These are phyloP conservation scores for Xylariaceae sp. DNA, from an alignment of 2,329 filamentous ascomycete species.

Conservation along the genomic window DNA sequence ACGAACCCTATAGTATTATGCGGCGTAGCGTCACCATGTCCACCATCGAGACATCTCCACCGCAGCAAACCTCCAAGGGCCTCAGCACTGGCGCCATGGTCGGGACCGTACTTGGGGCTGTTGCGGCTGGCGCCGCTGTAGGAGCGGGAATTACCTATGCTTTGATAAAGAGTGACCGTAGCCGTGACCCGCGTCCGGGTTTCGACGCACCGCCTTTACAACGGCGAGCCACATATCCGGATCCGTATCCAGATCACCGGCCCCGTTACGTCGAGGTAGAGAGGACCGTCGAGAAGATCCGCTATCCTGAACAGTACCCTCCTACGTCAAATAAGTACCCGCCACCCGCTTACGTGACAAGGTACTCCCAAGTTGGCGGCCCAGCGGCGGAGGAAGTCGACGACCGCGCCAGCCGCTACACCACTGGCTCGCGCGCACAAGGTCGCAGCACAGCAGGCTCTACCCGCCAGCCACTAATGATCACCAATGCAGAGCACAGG, in stretches of 20 bases:
- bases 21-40: conserved; percentile 47
- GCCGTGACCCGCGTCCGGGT: conserved; percentile 49
- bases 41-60: conserved; percentile 36
- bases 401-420: conserved; percentile 49
- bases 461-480: conserved; percentile 47
- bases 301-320: conserved; percentile 46
- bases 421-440: conserved; percentile 43
- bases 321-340: conserved; percentile 43
- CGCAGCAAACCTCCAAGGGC: conserved; percentile 34
- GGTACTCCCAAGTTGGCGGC: conserved; percentile 44
- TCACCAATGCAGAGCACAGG: conserved; percentile 50
- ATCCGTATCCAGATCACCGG: conserved; percentile 43
- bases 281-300: conserved; percentile 47
- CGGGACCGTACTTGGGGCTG: conserved; percentile 76
- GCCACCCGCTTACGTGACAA: conserved; percentile 46
- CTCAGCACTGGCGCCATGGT: conserved; percentile 65
- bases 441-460: conserved; percentile 51
- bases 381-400: conserved; percentile 47
- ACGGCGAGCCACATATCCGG: conserved; percentile 56
- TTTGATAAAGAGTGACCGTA: conserved; percentile 66
- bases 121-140: conserved; percentile 75
- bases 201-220: conserved; percentile 50
- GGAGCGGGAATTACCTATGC: conserved; percentile 71
- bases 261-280: conserved; percentile 48
- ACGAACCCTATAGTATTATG: conserved; percentile 39